phyloP scores from a whole-genome alignment of 305 asterid genomes.

The Rubia tinctorum region DNA sequence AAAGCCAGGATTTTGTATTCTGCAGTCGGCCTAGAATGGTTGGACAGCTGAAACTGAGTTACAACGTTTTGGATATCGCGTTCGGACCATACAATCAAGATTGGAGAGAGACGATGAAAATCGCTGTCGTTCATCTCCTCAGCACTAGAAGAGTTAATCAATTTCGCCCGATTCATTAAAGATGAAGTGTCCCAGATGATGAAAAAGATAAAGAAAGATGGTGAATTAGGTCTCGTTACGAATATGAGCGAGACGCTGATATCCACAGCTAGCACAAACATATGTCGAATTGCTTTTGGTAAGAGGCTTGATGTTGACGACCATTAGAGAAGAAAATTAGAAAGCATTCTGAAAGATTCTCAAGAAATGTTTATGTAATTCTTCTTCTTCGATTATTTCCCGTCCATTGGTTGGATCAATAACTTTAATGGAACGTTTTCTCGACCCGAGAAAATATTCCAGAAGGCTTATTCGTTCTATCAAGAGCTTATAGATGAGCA shows the following conservation, averaged over 20 bases:
- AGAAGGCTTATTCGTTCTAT: constrained; percentile 2
- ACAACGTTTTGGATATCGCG: constrained; percentile 8
- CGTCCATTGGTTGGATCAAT: constrained; percentile 14
- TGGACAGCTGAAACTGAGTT: background rate
- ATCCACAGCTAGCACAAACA: background rate
- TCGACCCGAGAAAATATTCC: background rate
- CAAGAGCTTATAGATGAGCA: constrained; percentile 14
- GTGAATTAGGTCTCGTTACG: background rate
- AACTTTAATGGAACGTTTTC: background rate
- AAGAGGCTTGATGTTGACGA: background rate
- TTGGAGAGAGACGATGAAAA: constrained; percentile 3
- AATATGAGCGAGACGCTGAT: constrained; percentile 8
- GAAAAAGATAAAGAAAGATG: background rate
- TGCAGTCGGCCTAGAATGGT: constrained; percentile 1
- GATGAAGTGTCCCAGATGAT: constrained; percentile 5
- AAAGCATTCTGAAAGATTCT: background rate
- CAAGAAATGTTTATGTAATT: background rate
- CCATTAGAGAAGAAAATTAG: background rate
- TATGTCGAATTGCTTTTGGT: constrained; percentile 13
- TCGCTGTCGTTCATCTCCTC: constrained; percentile 8
- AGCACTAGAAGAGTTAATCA: constrained; percentile 4
- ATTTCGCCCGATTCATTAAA: constrained; percentile 10
- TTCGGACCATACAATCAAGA: background rate
- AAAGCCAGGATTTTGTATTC: constrained; percentile 5
- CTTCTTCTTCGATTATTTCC: constrained; percentile 11